Conservation (phyloP, 306 rosid genomes). For the Sophora flavescens region DNA sequence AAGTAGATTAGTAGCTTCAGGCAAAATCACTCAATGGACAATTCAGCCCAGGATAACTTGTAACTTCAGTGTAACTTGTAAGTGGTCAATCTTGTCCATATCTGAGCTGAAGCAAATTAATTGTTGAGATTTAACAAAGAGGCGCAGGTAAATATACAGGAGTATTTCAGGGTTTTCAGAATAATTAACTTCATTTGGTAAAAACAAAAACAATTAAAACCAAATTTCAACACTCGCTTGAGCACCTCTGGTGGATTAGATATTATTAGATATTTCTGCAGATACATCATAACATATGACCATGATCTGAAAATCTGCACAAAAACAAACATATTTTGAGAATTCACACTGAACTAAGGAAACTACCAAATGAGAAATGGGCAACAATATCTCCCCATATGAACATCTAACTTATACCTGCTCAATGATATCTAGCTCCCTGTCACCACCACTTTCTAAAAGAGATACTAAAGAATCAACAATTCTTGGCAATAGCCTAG, state of each 20-base stretch:
- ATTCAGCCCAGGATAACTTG: conserved; percentile 1
- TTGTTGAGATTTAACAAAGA: conserved; percentile 34
- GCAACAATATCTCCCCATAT: conserved; percentile 8
- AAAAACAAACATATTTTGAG: conserved; percentile 21
- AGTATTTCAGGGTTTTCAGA: conserved; percentile 14
- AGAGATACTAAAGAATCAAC: conserved; percentile 75
- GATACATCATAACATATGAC: conserved; percentile 82
- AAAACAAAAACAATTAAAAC: conserved; percentile 17
- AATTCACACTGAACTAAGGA: conserved; percentile 13
- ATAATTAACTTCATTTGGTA: conserved; percentile 33
- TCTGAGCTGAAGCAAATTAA: conserved; percentile 28
- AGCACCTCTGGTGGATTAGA: conserved; percentile 63
- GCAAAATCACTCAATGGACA: conserved; percentile 3
- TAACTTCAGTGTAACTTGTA: conserved; percentile 7
- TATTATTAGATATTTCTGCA: conserved; percentile 82
- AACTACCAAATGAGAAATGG: conserved; percentile 28
- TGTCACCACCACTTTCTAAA: conserved; percentile 81
- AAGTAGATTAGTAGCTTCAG: conserved; percentile 13
- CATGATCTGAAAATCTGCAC: conserved; percentile 87
- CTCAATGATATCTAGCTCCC: conserved; percentile 90
- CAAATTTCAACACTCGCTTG: conserved; percentile 66
- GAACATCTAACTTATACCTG: conserved; percentile 60
- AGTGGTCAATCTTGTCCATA: conserved; percentile 15
- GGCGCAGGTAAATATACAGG: conserved; percentile 23
- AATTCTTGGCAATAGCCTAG: conserved; percentile 73